Evolutionary conservation across 768 basidiomycete species (phyloP).

Genomic region (Termitomyces sp.): DNA sequence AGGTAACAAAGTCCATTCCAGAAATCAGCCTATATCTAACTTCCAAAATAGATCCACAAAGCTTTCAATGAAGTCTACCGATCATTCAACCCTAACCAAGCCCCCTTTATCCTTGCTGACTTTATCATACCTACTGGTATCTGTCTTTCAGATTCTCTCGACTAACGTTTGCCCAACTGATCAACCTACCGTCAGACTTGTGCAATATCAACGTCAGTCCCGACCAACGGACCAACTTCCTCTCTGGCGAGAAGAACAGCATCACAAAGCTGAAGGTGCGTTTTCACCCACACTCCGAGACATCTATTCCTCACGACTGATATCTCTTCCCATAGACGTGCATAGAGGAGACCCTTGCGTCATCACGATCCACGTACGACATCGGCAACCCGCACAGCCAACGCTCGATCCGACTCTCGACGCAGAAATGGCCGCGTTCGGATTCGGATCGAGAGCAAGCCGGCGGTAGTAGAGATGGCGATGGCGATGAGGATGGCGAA

Average conservation of each 20-base stretch:
- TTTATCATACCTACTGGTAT: constrained; percentile 77
- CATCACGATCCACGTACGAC: constrained; percentile 70
- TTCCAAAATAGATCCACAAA: constrained; percentile 62
- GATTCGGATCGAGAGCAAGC: too few species aligned
- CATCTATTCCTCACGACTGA: too few species aligned
- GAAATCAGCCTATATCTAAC: neutral
- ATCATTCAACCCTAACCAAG: constrained; percentile 67
- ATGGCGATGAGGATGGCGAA: too few species aligned
- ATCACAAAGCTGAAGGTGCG: constrained; percentile 74
- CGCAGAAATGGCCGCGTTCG: constrained; percentile 8
- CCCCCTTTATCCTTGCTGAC: constrained; percentile 81
- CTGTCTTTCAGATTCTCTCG: constrained; percentile 17
- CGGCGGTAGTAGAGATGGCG: too few species aligned
- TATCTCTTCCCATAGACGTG: constrained; percentile 39
- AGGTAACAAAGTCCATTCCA: constrained; percentile 42
- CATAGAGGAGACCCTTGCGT: constrained; percentile 67
- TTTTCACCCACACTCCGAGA: too few species aligned
- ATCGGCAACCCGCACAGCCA: constrained; percentile 29
- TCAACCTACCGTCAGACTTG: constrained; percentile 40
- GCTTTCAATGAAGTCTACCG: constrained; percentile 92
- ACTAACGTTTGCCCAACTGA: neutral
- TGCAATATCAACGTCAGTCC: constrained; percentile 96
- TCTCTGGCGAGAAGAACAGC: constrained; percentile 83
- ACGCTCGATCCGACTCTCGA: neutral
- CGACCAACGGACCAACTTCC: constrained; percentile 92